These are phyloP conservation scores for Hemileia vastatrix DNA, from an alignment of 1,284 basidiomycete genomes.

Conservation along the genomic window DNA sequence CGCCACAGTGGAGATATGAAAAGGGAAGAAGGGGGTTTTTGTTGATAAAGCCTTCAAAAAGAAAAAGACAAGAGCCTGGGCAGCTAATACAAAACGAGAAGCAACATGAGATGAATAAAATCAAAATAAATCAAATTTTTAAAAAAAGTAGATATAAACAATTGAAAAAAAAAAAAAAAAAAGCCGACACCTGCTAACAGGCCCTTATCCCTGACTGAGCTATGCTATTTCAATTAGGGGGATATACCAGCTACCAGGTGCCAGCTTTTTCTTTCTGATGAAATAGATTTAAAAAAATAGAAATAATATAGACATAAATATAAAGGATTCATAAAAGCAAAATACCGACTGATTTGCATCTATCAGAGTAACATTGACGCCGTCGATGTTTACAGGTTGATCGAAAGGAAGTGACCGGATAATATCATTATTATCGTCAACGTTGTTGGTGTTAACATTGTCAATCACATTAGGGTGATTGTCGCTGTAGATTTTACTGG, in stretches of 20 bases:
- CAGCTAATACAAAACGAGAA: slow-evolving; percentile 6
- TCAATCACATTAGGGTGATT: too few species aligned
- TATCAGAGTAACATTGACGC: slow-evolving; percentile 9
- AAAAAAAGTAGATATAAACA: too few species aligned
- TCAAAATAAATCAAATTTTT: background rate
- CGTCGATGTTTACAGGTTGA: background rate
- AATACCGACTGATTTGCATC: slow-evolving; percentile 24
- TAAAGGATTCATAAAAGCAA: too few species aligned
- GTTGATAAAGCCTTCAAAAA: slow-evolving; percentile 15
- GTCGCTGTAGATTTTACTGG: too few species aligned
- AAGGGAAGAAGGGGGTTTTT: background rate
- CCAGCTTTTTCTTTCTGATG: background rate
- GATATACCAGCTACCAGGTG: too few species aligned
- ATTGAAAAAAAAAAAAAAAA: background rate
- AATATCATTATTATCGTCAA: too few species aligned
- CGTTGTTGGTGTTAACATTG: too few species aligned
- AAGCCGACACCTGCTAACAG: too few species aligned
- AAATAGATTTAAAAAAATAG: background rate
- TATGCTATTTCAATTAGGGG: too few species aligned
- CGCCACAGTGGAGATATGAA: slow-evolving; percentile 20
- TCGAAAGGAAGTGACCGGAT: too few species aligned
- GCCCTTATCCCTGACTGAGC: too few species aligned
- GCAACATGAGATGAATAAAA: background rate
- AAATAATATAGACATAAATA: too few species aligned
- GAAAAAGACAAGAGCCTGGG: slow-evolving; percentile 17